Evolutionary conservation across 1,139 yeast genomes (phyloP).

Genomic region (Meyerozyma smithsonii): DNA sequence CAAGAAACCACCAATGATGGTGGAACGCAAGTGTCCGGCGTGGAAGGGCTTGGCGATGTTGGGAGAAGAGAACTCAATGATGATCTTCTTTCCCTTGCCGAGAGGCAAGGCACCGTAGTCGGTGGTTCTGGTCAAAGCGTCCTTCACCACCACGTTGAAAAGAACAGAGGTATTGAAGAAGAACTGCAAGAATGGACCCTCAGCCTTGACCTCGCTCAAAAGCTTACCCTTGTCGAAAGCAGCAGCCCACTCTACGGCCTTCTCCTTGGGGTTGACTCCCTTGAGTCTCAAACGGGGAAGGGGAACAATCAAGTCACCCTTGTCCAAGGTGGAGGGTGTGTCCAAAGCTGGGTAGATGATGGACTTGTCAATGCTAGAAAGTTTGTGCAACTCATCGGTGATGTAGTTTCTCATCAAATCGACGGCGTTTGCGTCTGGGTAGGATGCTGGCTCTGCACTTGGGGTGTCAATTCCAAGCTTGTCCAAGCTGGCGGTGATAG

Average conservation of each 20-base stretch:
- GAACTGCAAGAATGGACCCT: slow-evolving; percentile 91
- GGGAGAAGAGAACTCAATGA: slow-evolving; percentile 94
- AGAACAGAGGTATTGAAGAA: slow-evolving; percentile 67
- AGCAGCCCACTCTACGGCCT: slow-evolving; percentile 81
- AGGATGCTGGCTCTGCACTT: slow-evolving; percentile 34
- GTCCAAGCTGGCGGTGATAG: slow-evolving; percentile 33
- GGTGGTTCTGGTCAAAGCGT: slow-evolving; percentile 55
- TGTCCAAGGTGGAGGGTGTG: slow-evolving; percentile 78
- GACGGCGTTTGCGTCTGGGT: slow-evolving; percentile 69
- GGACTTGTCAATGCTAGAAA: slow-evolving; percentile 66
- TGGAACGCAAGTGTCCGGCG: slow-evolving; percentile 97
- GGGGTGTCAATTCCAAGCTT: slow-evolving; percentile 36
- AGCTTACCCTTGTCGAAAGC: slow-evolving; percentile 64
- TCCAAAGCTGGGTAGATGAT: slow-evolving; percentile 84
- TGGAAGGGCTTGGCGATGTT: slow-evolving; percentile 99
- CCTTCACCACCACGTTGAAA: slow-evolving; percentile 66
- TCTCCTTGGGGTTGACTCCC: slow-evolving; percentile 77
- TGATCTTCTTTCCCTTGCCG: slow-evolving; percentile 67
- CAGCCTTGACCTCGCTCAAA: slow-evolving; percentile 67
- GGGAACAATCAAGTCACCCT: slow-evolving; percentile 92
- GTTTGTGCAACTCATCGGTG: slow-evolving; percentile 65
- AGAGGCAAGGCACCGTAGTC: slow-evolving; percentile 73
- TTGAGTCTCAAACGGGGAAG: slow-evolving; percentile 89
- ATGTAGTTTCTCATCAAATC: slow-evolving; percentile 89
- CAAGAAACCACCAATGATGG: slow-evolving; percentile 97